These are phyloP conservation scores for Penicillium herquei DNA, from an alignment of 495 filamentous ascomycete species.

Conservation along the genomic window DNA sequence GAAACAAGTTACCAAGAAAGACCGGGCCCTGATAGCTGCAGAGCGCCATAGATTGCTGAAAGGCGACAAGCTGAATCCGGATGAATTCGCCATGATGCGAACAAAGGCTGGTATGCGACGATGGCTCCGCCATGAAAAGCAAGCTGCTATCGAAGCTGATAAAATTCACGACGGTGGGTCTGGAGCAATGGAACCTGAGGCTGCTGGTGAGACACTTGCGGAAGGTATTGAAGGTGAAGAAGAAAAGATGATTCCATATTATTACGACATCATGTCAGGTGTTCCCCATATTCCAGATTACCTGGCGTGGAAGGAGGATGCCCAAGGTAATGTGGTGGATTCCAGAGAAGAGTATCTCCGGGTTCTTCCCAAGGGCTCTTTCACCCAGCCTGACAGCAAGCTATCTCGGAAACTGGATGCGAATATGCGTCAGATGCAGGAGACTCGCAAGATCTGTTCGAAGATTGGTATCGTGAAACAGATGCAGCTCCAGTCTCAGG, in stretches of 20 bases:
- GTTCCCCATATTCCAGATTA: slow-evolving; percentile 79
- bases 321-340: slow-evolving; percentile 81
- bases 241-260: slow-evolving; percentile 79
- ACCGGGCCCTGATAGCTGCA: slow-evolving; percentile 81
- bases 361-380: slow-evolving; percentile 70
- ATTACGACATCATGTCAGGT: slow-evolving; percentile 83
- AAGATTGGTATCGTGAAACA: slow-evolving; percentile 98
- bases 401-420: slow-evolving; percentile 79
- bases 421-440: slow-evolving; percentile 95
- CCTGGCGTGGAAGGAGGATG: slow-evolving; percentile 82
- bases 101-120: slow-evolving; percentile 76
- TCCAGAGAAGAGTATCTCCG: slow-evolving; percentile 77
- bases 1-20: slow-evolving; percentile 98
- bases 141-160: slow-evolving; percentile 51
- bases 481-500: slow-evolving; percentile 97
- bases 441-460: slow-evolving; percentile 90
- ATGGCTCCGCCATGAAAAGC: slow-evolving; percentile 73
- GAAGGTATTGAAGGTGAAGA: slow-evolving; percentile 89
- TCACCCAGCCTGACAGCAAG: slow-evolving; percentile 71
- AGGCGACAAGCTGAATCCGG: slow-evolving; percentile 76
- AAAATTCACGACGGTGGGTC: slow-evolving; percentile 51
- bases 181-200: slow-evolving; percentile 45
- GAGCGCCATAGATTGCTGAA: slow-evolving; percentile 78
- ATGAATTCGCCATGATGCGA: slow-evolving; percentile 82
- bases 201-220: slow-evolving; percentile 70